Base-by-base conservation (phyloP, 2,329 filamentous ascomycete species). In the Nigrospora sphaerica region DNA sequence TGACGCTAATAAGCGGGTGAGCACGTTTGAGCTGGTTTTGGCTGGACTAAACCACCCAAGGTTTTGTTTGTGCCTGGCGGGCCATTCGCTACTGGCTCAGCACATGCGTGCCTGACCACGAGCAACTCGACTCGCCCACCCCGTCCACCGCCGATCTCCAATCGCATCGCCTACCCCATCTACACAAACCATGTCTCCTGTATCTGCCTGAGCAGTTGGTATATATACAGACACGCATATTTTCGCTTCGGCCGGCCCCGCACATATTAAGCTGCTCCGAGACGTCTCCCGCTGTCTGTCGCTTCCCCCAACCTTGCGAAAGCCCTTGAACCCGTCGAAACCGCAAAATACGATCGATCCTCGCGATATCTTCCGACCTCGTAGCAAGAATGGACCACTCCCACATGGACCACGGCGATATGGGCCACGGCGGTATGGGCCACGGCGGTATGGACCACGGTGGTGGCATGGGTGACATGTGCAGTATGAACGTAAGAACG, bases 401-500 rank as follows among this genome's bases (percentile, higher is more conserved):
- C 41, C 58, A 63, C 18, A 74, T 75, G 71, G 70, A 69, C 50
- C 72, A 74, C 57, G 58, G 64, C 48, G 61, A 61, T 35, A 73
- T 72, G 70, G 69, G 67, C 51, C 70, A 74, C 61, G 63, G 64
- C 51, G 59, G 64, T 46, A 78, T 77, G 71, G 80, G 74, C 51
- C 79, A 84, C 58, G 74, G 74, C 55, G 71, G 65, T 51, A 75
- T 74, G 69, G 75, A 77, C 58, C 69, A 70, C 54, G 77, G 79
- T 45, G 77, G 79, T 45, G 69, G 69, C 54, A 81, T 83, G 74
- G 77, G 78, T 46, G 69, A 70, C 54, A 81, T 83, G 74, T 96
- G 91, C 78, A 91, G 75, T 68, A 96, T 96, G 89, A 95, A 91
- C 68, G 91, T 92, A 71, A 60, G 84, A 48, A 28, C 23, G 23